phyloP scores from a whole-genome alignment of 768 basidiomycete genomes.

The Sistotremastrum suecicum region DNA sequence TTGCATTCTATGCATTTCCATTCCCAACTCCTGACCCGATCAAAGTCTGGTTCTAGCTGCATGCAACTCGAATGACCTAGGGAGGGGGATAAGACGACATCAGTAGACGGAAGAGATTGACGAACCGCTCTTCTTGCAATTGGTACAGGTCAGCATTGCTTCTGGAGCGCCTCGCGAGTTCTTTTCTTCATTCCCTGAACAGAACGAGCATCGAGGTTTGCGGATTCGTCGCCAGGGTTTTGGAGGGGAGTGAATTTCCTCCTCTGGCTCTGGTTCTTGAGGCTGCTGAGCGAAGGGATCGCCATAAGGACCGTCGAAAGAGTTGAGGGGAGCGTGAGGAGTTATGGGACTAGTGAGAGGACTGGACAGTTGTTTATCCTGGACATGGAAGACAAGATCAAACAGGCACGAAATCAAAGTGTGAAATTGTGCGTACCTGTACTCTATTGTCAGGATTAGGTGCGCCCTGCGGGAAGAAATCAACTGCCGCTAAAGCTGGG shows the following conservation, averaged over 20 bases:
- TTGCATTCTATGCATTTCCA: slow-evolving; percentile 93
- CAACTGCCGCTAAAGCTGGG: too few species aligned
- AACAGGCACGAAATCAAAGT: too few species aligned
- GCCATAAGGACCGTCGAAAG: slow-evolving; percentile 65
- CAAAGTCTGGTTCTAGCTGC: slow-evolving; percentile 38
- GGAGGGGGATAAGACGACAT: background rate
- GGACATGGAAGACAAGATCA: too few species aligned
- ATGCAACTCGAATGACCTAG: slow-evolving; percentile 83
- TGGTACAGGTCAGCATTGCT: slow-evolving; percentile 60
- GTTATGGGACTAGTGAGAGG: slow-evolving; percentile 5
- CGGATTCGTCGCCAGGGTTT: slow-evolving; percentile 35
- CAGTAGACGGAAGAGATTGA: slow-evolving; percentile 4
- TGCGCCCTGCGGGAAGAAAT: too few species aligned
- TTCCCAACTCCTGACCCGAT: slow-evolving; percentile 51
- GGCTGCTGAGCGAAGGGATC: slow-evolving; percentile 70
- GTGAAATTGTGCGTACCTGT: too few species aligned
- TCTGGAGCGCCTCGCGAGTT: slow-evolving; percentile 51
- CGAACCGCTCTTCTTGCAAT: slow-evolving; percentile 75
- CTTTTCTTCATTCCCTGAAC: slow-evolving; percentile 45
- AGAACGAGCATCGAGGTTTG: slow-evolving; percentile 55
- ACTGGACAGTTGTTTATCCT: too few species aligned
- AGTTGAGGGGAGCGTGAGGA: slow-evolving; percentile 28
- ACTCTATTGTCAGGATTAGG: too few species aligned
- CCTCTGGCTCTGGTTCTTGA: slow-evolving; percentile 31
- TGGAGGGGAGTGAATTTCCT: slow-evolving; percentile 20